Evolutionary conservation across 495 filamentous ascomycete genomes (phyloP).

Genomic region (Evansstolkia leycettana): DNA sequence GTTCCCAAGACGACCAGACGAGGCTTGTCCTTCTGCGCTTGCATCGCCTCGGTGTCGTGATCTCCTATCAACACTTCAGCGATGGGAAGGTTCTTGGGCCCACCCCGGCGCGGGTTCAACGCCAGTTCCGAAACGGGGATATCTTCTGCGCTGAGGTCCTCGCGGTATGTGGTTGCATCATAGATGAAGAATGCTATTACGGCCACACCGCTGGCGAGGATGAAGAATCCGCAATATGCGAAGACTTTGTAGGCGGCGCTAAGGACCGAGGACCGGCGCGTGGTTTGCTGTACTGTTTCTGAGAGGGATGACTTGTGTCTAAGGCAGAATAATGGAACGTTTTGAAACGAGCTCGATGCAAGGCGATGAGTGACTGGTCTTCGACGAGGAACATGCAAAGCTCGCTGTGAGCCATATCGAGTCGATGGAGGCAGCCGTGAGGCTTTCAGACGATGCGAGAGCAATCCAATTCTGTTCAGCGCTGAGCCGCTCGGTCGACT

Average conservation of each 20-base stretch:
- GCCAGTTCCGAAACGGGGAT: slow-evolving; percentile 74
- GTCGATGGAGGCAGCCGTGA: slow-evolving; percentile 5
- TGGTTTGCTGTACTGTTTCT: slow-evolving; percentile 4
- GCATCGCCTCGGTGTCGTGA: slow-evolving; percentile 59
- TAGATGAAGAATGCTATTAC: slow-evolving; percentile 86
- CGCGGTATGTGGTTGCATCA: slow-evolving; percentile 82
- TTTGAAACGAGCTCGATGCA: slow-evolving; percentile 8
- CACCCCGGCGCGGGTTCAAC: slow-evolving; percentile 68
- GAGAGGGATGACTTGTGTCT: slow-evolving; percentile 19
- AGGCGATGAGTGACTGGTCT: slow-evolving; percentile 16
- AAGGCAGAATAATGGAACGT: slow-evolving; percentile 4
- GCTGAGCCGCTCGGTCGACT: slow-evolving; percentile 20
- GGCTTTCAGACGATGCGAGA: slow-evolving; percentile 12
- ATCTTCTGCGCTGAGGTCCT: slow-evolving; percentile 49
- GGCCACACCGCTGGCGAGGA: slow-evolving; percentile 36
- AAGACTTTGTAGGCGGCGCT: slow-evolving; percentile 32
- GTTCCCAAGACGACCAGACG: slow-evolving; percentile 85
- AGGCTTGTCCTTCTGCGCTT: slow-evolving; percentile 68
- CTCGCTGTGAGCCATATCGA: slow-evolving; percentile 8
- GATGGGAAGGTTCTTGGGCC: slow-evolving; percentile 94
- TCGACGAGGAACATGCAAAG: slow-evolving; percentile 12
- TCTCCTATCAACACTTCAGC: slow-evolving; percentile 78
- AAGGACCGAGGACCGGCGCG: slow-evolving; percentile 6
- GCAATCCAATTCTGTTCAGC: slow-evolving; percentile 19
- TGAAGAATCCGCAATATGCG: slow-evolving; percentile 46